Conservation (phyloP, 2,329 filamentous ascomycete genomes). For the Macrophomina tecta region DNA sequence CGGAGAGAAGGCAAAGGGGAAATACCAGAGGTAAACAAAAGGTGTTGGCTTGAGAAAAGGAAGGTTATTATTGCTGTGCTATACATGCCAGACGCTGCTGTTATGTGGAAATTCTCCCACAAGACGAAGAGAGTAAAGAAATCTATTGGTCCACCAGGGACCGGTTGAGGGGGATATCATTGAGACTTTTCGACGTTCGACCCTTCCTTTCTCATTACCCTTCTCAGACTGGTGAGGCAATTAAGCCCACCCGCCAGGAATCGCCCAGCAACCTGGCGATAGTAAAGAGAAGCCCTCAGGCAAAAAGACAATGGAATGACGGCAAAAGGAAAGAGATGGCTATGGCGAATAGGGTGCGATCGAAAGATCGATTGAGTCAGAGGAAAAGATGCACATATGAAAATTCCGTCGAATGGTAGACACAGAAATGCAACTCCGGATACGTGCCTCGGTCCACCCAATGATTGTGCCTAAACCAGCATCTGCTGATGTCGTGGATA, state of each 20-base stretch:
- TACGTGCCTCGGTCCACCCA: background rate
- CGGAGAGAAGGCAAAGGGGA: background rate
- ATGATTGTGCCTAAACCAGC: constrained; percentile 14
- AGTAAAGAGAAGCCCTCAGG: background rate
- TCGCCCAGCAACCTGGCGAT: background rate
- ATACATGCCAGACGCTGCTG: constrained; percentile 13
- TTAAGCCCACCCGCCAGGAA: constrained; percentile 7
- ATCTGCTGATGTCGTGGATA: background rate
- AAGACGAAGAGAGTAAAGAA: background rate
- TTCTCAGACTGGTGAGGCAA: background rate
- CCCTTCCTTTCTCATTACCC: background rate
- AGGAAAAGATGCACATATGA: background rate
- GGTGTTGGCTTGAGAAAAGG: background rate
- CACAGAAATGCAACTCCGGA: background rate
- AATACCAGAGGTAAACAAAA: background rate
- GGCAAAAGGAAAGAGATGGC: background rate
- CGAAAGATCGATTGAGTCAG: background rate
- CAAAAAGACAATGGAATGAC: constrained; percentile 12
- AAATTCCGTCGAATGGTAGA: background rate
- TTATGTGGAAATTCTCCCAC: background rate
- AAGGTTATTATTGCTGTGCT: constrained; percentile 15
- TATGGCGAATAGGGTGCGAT: background rate
- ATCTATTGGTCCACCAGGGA: constrained; percentile 7
- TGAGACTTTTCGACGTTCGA: background rate
- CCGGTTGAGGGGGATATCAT: constrained; percentile 14